These are phyloP conservation scores for Taiwanofungus camphoratus DNA, from an alignment of 1,284 basidiomycete genomes.

Conservation along the genomic window DNA sequence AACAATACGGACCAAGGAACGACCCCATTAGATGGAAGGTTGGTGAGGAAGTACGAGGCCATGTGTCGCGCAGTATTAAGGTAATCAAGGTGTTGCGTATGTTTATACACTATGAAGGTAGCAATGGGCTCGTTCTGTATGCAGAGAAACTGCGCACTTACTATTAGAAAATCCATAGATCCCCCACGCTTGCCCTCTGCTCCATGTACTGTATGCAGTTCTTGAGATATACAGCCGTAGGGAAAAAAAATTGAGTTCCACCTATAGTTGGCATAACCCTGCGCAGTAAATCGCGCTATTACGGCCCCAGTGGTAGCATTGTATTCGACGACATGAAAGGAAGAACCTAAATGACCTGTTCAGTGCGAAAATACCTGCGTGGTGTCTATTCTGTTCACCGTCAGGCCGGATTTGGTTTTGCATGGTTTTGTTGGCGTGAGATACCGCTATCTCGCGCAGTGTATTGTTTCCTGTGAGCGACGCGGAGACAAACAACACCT, in stretches of 20 bases:
- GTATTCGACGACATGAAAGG: constrained; percentile 68
- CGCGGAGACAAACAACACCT: constrained; percentile 51
- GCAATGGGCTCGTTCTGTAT: not conserved
- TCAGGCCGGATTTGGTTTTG: constrained; percentile 59
- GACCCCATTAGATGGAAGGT: constrained; percentile 51
- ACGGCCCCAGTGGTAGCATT: constrained; percentile 57
- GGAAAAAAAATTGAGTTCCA: too few relatives aligned
- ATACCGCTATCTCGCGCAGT: constrained; percentile 51
- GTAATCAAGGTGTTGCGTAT: constrained; percentile 45
- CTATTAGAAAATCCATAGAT: constrained; percentile 67
- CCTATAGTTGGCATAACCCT: constrained; percentile 57
- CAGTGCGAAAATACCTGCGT: too few relatives aligned
- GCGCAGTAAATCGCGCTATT: constrained; percentile 47
- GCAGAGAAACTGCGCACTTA: constrained; percentile 26
- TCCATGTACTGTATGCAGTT: constrained; percentile 51
- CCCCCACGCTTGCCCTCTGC: constrained; percentile 66
- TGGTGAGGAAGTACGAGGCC: constrained; percentile 52
- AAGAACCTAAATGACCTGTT: constrained; percentile 36
- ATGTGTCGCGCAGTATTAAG: constrained; percentile 52
- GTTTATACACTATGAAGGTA: constrained; percentile 46
- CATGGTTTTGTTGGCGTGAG: constrained; percentile 63
- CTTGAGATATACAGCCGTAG: too few relatives aligned
- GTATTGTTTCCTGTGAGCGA: constrained; percentile 54
- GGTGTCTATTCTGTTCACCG: constrained; percentile 33
- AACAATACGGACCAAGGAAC: constrained; percentile 49